These are phyloP conservation scores for Colletotrichum costaricense DNA, from an alignment of 2,329 filamentous ascomycete genomes.

Conservation along the genomic window DNA sequence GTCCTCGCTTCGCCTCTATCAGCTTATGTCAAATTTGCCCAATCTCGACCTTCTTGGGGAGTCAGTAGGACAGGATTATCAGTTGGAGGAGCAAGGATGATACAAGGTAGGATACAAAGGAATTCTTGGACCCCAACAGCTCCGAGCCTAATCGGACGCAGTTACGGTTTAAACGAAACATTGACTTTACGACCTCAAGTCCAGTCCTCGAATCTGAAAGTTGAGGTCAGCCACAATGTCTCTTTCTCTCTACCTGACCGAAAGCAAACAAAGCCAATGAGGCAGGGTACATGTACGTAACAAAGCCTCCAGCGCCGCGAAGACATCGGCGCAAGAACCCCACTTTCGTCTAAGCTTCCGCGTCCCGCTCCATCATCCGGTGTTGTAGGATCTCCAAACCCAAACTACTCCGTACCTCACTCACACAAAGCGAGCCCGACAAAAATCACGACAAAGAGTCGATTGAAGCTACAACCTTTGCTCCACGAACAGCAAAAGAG, in stretches of 20 bases:
- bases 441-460: background rate
- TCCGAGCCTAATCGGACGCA: background rate
- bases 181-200: background rate
- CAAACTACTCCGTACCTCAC: too few relatives aligned
- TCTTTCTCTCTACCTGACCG: background rate
- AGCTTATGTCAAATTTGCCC: too few relatives aligned
- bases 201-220: background rate
- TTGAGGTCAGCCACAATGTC: too few relatives aligned
- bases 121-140: background rate
- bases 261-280: background rate
- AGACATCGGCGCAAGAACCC: background rate
- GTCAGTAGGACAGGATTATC: background rate
- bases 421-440: too few relatives aligned
- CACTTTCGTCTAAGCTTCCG: background rate
- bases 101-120: background rate
- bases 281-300: background rate
- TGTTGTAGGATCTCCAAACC: background rate
- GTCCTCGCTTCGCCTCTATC: background rate
- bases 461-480: too few relatives aligned
- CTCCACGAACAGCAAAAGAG: background rate
- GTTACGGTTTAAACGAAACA: background rate
- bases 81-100: too few relatives aligned
- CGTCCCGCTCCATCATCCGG: background rate
- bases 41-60: background rate
- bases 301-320: background rate